Evolutionary conservation across 2,329 filamentous ascomycete genomes (phyloP).

Genomic region (Fusarium aywerte): DNA sequence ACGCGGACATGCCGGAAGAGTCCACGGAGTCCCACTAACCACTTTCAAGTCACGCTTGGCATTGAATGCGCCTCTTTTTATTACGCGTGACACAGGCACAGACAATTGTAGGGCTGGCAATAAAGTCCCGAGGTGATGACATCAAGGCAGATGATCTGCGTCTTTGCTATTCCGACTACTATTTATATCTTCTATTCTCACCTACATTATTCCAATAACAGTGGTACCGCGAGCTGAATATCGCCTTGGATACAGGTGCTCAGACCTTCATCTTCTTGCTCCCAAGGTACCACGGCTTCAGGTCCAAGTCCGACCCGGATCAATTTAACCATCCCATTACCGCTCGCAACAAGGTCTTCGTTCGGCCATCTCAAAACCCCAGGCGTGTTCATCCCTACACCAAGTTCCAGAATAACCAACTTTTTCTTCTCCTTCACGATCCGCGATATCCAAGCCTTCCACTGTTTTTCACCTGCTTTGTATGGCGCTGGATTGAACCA

Average conservation of each 20-base stretch:
- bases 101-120: not conserved
- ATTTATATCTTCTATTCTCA: not conserved
- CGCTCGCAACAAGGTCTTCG: constrained; percentile 31
- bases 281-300: constrained; percentile 38
- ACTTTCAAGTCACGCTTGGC: constrained; percentile 28
- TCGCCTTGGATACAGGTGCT: constrained; percentile 41
- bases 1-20: constrained; percentile 28
- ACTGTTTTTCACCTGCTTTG: constrained; percentile 14
- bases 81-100: not conserved
- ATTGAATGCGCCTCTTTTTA: constrained; percentile 19
- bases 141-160: not conserved
- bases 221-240: constrained; percentile 3
- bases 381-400: constrained; percentile 40
- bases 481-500: constrained; percentile 40
- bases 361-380: constrained; percentile 42
- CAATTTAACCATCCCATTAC: constrained; percentile 27
- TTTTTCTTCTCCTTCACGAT: constrained; percentile 22
- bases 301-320: constrained; percentile 34
- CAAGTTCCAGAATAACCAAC: constrained; percentile 38
- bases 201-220: not conserved
- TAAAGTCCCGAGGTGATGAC: not conserved
- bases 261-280: constrained; percentile 31
- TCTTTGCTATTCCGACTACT: not conserved
- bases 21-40: not conserved
- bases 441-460: constrained; percentile 23